A percentile compares a stretch with the other conserved stretches of the same genome.
phyloP scores from a whole-genome alignment of 148 eudicot genomes.

The Camellia japonica region DNA sequence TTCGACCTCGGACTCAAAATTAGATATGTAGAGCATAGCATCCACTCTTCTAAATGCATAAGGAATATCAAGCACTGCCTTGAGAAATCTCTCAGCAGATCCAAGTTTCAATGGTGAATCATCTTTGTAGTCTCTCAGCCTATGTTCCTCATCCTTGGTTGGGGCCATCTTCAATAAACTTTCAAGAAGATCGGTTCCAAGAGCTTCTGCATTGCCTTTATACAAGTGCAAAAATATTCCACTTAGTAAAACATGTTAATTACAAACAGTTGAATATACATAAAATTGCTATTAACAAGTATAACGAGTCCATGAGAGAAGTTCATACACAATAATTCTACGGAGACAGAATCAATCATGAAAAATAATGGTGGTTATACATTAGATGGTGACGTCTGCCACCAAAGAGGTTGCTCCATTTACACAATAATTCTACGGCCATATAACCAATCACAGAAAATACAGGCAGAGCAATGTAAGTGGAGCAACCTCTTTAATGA shows the following conservation, averaged over 20 bases:
- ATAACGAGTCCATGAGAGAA: conserved; percentile 15
- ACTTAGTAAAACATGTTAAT: neutral
- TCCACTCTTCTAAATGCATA: conserved; percentile 83
- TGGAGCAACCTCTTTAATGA: too few relatives aligned
- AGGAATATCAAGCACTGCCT: conserved; percentile 82
- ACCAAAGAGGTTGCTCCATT: too few relatives aligned
- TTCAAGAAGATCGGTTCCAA: conserved; percentile 89
- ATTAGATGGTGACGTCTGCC: too few relatives aligned
- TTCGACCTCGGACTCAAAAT: conserved; percentile 53
- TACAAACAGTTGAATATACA: neutral
- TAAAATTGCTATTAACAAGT: neutral
- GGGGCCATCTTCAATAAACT: conserved; percentile 94
- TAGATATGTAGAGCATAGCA: conserved; percentile 52
- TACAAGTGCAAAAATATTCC: neutral
- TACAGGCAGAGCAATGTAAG: too few relatives aligned
- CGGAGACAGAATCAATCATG: too few relatives aligned
- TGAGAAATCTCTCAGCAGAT: conserved; percentile 90
- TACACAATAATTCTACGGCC: too few relatives aligned
- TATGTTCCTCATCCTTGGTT: conserved; percentile 85
- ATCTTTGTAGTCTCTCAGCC: conserved; percentile 76
- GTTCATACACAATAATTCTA: too few relatives aligned
- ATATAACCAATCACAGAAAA: too few relatives aligned
- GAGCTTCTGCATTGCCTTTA: conserved; percentile 79
- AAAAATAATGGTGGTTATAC: too few relatives aligned
- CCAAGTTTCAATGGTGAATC: conserved; percentile 90